Conservation (phyloP, 176 grass and related monocot species). For the Zoysia pacifica region DNA sequence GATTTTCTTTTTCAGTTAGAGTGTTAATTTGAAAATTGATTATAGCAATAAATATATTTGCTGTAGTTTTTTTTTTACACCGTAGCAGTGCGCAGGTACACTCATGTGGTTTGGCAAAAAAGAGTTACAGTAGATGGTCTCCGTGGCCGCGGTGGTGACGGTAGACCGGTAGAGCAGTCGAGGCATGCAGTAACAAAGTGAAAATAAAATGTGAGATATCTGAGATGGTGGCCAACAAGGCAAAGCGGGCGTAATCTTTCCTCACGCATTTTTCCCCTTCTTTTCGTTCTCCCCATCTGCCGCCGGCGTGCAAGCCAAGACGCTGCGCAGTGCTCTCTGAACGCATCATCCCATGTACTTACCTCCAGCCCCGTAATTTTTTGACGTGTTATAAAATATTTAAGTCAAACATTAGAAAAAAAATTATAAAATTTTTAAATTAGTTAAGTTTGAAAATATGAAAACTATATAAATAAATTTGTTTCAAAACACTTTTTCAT, state of each 20-base stretch:
- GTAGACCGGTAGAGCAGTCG: too few species aligned
- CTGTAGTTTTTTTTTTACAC: too few species aligned
- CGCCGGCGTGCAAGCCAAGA: slow-evolving; percentile 37
- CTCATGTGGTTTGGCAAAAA: neutral
- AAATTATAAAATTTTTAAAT: too few species aligned
- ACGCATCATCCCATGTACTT: neutral
- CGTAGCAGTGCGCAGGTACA: neutral
- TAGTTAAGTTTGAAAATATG: too few species aligned
- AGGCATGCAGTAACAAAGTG: neutral
- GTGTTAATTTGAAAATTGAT: too few species aligned
- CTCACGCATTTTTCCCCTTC: neutral
- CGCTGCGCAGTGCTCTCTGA: neutral
- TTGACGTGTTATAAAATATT: too few species aligned
- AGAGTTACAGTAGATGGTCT: neutral
- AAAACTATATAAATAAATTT: too few species aligned
- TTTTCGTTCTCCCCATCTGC: neutral
- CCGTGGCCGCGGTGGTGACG: neutral
- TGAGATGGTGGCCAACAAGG: slow-evolving; percentile 28
- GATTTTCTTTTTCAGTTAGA: too few species aligned
- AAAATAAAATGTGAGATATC: neutral
- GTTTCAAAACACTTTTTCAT: too few species aligned
- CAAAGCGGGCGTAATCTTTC: neutral
- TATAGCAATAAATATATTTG: too few species aligned
- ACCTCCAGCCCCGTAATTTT: too few species aligned
- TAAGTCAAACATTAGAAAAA: too few species aligned